Conservation (phyloP, 257 asterid genomes). For the Mentha longifolia region DNA sequence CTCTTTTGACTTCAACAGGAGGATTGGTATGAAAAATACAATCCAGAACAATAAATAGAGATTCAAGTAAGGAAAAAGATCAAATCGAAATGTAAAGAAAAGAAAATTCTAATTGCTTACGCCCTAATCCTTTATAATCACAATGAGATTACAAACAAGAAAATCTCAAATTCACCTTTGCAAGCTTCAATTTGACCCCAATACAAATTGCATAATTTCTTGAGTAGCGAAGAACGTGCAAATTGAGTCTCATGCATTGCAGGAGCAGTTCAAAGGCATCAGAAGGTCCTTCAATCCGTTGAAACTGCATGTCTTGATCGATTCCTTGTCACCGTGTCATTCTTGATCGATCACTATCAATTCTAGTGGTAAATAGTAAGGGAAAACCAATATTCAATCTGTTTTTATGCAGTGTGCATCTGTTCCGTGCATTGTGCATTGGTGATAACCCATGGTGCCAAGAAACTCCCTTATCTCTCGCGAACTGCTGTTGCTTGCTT, state of each 20-base stretch:
- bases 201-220: slow-evolving; percentile 6
- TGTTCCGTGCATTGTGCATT: slow-evolving; percentile 77
- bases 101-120: slow-evolving; percentile 18
- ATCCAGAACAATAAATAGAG: no score
- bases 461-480: slow-evolving; percentile 80
- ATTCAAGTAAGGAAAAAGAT: no score
- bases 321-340: neutral
- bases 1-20: no score
- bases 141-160: slow-evolving; percentile 30
- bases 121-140: slow-evolving; percentile 22
- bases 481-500: slow-evolving; percentile 93
- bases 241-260: neutral
- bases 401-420: slow-evolving; percentile 97
- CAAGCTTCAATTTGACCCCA: slow-evolving; percentile 9
- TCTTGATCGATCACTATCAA: slow-evolving; percentile 20
- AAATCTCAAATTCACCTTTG: neutral
- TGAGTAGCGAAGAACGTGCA: slow-evolving; percentile 16
- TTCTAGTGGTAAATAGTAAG: slow-evolving; percentile 9
- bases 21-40: no score
- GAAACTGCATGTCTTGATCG: neutral
- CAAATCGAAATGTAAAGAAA: neutral
- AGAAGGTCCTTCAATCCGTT: slow-evolving; percentile 17
- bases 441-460: slow-evolving; percentile 63
- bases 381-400: slow-evolving; percentile 40
- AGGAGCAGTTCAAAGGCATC: slow-evolving; percentile 5